Evolutionary conservation across 83 land plant species (phyloP).

Genomic region (Thuja plicata): DNA sequence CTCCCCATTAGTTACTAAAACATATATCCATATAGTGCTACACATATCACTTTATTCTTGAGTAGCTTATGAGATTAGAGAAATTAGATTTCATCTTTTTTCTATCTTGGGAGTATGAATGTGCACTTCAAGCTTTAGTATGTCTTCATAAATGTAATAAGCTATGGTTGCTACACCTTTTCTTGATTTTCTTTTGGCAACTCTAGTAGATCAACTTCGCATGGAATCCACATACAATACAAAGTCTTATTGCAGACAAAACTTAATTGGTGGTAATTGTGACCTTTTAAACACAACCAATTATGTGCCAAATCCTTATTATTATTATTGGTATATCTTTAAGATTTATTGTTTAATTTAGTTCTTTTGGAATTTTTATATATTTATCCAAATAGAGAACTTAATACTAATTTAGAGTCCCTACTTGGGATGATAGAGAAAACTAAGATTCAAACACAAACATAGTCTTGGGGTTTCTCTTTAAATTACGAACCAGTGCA

Average conservation of each 20-base stretch:
- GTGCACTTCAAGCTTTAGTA: not conserved
- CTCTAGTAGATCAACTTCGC: slow-evolving; percentile 68
- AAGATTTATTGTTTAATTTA: not conserved
- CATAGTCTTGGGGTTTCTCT: not conserved
- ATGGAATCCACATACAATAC: slow-evolving; percentile 68
- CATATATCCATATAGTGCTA: not conserved
- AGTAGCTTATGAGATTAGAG: not conserved
- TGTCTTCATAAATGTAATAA: not conserved
- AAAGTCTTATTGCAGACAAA: slow-evolving; percentile 77
- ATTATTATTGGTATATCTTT: slow-evolving; percentile 68
- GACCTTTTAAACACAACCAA: slow-evolving; percentile 75
- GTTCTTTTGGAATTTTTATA: not conserved
- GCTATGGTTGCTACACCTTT: not conserved
- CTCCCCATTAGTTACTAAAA: not conserved
- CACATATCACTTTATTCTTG: not conserved
- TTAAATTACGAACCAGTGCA: slow-evolving; percentile 47
- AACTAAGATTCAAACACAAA: not conserved
- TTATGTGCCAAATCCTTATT: slow-evolving; percentile 82
- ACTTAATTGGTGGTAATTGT: slow-evolving; percentile 84
- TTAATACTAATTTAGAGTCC: not conserved
- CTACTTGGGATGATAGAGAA: not conserved
- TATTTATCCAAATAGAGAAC: not conserved
- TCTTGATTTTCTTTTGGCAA: not conserved
- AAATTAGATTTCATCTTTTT: not conserved
- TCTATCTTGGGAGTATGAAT: not conserved